Percentiles rank a stretch among this genome's conserved stretches.
Evolutionary conservation across 345 rosid species (phyloP).

Genomic region (Syzygium grande): DNA sequence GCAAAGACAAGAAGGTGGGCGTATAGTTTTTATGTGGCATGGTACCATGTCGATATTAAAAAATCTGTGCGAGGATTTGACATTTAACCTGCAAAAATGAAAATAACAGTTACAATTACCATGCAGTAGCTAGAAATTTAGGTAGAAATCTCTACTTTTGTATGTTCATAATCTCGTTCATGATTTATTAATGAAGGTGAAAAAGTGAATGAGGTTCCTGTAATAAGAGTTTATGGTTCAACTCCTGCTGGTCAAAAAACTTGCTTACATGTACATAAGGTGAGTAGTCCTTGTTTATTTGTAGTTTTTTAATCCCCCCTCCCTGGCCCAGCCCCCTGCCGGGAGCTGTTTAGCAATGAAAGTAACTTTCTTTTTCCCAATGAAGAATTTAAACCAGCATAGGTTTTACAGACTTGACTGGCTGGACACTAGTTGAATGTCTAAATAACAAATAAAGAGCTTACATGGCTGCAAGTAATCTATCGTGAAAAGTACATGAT

Average conservation of each 20-base stretch:
- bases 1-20: neutral
- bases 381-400: neutral
- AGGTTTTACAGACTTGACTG: neutral
- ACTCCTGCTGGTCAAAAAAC: constrained; percentile 94
- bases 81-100: neutral
- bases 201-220: constrained; percentile 77
- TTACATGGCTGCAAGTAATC: neutral
- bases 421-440: neutral
- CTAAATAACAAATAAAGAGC: neutral
- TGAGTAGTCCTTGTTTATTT: constrained; percentile 6
- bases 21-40: neutral
- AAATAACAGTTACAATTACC: neutral
- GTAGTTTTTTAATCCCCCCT: neutral
- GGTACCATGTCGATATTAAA: neutral
- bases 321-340: too few relatives aligned
- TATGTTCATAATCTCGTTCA: neutral
- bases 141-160: neutral
- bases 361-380: neutral
- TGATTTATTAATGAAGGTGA: constrained; percentile 41
- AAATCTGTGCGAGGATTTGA: neutral
- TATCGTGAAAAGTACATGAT: neutral
- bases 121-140: neutral
- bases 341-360: neutral
- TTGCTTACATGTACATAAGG: constrained; percentile 87
- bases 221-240: constrained; percentile 79